These are phyloP conservation scores for Plasmopara muralis DNA, from an alignment of 352 stramenopile species.

Conservation along the genomic window DNA sequence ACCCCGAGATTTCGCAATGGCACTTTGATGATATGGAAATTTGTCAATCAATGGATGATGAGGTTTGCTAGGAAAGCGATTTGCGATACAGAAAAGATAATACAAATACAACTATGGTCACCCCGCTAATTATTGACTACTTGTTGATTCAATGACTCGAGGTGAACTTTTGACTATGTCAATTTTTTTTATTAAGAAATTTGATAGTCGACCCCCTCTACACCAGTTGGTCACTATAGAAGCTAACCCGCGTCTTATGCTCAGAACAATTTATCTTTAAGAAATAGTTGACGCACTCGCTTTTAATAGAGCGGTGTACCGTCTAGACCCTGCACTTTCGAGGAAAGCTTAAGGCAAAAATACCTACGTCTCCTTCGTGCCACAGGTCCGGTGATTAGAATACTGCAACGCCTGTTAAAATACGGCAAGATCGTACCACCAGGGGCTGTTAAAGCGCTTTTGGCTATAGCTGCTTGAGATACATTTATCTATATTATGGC, in stretches of 20 bases:
- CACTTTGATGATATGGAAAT: not conserved
- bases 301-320: not conserved
- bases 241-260: not conserved
- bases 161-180: not conserved
- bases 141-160: not conserved
- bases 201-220: not conserved
- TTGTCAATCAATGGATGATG: not conserved
- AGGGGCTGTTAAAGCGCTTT: not conserved
- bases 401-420: not conserved
- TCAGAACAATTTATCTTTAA: not conserved
- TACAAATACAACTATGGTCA: not conserved
- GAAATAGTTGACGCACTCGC: not conserved
- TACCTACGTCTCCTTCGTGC: not conserved
- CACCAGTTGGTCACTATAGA: not conserved
- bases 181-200: not conserved
- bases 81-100: not conserved
- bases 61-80: not conserved
- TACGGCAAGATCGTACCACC: not conserved
- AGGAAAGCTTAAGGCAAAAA: not conserved
- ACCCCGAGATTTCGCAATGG: not conserved
- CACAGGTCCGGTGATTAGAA: not conserved
- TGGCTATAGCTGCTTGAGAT: constrained; percentile 3
- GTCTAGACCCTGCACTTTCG: not conserved
- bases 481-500: constrained; percentile 6
- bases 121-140: not conserved